Percentiles rank a stretch among this genome's conserved stretches.
Evolutionary conservation across 192 early-diverging fungal genomes (phyloP).

Genomic region (Funneliformis mosseae): DNA sequence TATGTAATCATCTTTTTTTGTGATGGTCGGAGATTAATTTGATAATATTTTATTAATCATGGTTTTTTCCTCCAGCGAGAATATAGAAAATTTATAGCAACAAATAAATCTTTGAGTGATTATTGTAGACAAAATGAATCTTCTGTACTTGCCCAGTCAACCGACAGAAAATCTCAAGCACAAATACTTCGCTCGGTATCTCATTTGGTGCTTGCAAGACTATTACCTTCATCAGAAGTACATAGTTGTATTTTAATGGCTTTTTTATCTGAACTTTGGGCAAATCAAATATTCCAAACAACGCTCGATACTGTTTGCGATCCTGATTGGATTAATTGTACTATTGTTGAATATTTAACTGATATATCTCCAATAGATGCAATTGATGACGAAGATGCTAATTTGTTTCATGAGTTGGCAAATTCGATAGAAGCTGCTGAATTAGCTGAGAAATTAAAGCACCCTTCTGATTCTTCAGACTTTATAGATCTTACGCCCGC

Average conservation of each 20-base stretch:
- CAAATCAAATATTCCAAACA: slow-evolving; percentile 50
- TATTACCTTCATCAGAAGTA: slow-evolving; percentile 47
- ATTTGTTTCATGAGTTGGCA: slow-evolving; percentile 24
- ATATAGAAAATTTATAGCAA: slow-evolving; percentile 29
- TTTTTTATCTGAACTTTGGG: slow-evolving; percentile 54
- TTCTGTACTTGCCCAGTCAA: slow-evolving; percentile 45
- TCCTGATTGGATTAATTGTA: slow-evolving; percentile 55
- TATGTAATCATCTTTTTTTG: slow-evolving; percentile 28
- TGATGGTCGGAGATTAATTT: not conserved
- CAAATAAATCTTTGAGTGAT: slow-evolving; percentile 1
- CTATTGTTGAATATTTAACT: slow-evolving; percentile 51
- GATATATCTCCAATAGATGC: slow-evolving; percentile 15
- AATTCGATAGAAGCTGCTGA: slow-evolving; percentile 24
- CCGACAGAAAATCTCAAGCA: slow-evolving; percentile 46
- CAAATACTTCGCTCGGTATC: slow-evolving; percentile 35
- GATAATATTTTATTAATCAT: not conserved
- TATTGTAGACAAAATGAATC: slow-evolving; percentile 1
- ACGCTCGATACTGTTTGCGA: slow-evolving; percentile 50
- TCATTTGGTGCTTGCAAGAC: slow-evolving; percentile 39
- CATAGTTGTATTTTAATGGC: slow-evolving; percentile 44
- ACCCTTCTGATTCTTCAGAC: slow-evolving; percentile 1
- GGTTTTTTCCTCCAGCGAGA: slow-evolving; percentile 30
- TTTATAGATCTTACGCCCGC: not conserved
- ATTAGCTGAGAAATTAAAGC: slow-evolving; percentile 13
- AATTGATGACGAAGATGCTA: slow-evolving; percentile 7